Base-by-base conservation (phyloP, 164 flowering plant genomes). In the Piper betle region DNA sequence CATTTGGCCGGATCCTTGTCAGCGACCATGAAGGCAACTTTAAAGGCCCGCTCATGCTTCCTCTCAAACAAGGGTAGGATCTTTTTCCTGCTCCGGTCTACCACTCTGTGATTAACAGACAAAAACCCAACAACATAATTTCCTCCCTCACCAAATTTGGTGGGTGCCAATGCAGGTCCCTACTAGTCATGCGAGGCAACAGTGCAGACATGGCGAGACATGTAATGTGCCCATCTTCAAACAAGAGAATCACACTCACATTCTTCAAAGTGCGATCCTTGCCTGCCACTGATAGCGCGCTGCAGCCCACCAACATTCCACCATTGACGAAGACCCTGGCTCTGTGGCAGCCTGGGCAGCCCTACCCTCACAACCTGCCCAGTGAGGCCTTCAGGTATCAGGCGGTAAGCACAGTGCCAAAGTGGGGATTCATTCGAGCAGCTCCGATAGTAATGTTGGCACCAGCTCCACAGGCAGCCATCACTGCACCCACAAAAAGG, bases 191-290 rank as follows among this genome's bases (percentile, higher is more conserved):
- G 98, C 82, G 91, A 52, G 92, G 91, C 67, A 81, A 88, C 75
- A 88, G 98, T 59, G 84, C 91, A 7, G 92, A 86, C 52, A 78
- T 80, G 76, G 95, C 96, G 43, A 78, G 87, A 37, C 98, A 92
- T 48, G 96, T 76, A 18, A 84, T 87, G 77, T 87, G 96, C 68
- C 77, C 85, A 25, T 85, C 98, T 18, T 68, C 81, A 8, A 84
- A 66, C 72, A 82, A 76, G 68, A 81, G 98, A 77, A 71, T 79
- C 64, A 81, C 80, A 81, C 80, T 92, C 60, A 87, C 98, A 53
- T 87, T 92, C 76, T 81, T 81, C 80, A 77, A 79, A 59, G 91
- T 92, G 60, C 80, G 85, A 8, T 74, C 76, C 50, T 46, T 46
- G 2, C 78, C 77, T 12, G 59, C 69, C 59, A 72, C 71, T 33